phyloP scores from a whole-genome alignment of 768 basidiomycete species.

The Calvatia gigantea region DNA sequence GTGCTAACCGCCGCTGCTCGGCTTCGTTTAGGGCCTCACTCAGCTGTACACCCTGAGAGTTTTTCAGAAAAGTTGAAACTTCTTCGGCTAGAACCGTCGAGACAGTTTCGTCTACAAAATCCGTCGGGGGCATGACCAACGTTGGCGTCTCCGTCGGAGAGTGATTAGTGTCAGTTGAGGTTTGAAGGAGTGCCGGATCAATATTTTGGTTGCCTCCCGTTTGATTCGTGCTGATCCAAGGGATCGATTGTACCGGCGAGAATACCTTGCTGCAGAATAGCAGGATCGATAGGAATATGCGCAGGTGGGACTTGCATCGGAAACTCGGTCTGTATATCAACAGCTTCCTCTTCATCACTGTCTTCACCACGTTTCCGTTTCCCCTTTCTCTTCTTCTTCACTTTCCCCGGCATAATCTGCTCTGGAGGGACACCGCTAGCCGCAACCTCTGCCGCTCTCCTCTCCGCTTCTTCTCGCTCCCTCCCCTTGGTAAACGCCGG shows the following conservation, averaged over 20 bases:
- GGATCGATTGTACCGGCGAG: conserved; percentile 48
- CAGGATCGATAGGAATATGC: conserved; percentile 48
- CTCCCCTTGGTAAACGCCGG: conserved; percentile 81
- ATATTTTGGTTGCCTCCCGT: conserved; percentile 46
- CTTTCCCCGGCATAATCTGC: conserved; percentile 25
- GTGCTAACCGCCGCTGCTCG: conserved; percentile 56
- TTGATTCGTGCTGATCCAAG: conserved; percentile 37
- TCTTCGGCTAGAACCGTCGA: conserved; percentile 66
- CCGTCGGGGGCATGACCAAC: conserved; percentile 26
- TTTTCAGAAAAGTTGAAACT: conserved; percentile 62
- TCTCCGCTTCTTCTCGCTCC: conserved; percentile 63
- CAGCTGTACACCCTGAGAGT: conserved; percentile 56
- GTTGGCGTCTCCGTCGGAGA: conserved; percentile 11
- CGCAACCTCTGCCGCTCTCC: conserved; percentile 33
- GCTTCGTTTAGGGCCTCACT: conserved; percentile 63
- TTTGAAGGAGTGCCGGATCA: conserved; percentile 50
- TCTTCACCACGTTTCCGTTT: conserved; percentile 28
- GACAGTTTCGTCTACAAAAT: conserved; percentile 53
- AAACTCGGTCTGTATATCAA: conserved; percentile 17
- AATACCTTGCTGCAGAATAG: conserved; percentile 65
- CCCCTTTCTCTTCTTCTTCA: conserved; percentile 28
- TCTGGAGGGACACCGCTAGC: conserved; percentile 24
- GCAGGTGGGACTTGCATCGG: conserved; percentile 15
- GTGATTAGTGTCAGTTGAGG: conserved; percentile 5
- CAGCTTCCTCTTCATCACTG: conserved; percentile 23